Conservation (phyloP, 805 yeast genomes). For the Candida dajiaensis region DNA sequence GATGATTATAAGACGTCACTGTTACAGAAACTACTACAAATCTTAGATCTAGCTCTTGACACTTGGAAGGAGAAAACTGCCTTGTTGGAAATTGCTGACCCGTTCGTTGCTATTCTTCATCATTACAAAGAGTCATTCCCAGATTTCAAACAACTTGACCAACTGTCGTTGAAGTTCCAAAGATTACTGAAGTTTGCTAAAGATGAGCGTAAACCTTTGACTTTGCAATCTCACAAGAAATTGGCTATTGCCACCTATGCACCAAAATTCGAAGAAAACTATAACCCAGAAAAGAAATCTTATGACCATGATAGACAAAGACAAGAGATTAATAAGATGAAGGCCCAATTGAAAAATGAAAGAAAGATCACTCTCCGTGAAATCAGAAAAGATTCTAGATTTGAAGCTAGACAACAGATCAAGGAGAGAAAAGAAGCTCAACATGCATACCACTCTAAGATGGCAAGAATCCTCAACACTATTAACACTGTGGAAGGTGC, state of each 20-base stretch:
- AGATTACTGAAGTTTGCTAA: constrained; percentile 43
- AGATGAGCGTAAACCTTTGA: constrained; percentile 60
- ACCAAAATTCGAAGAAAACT: constrained; percentile 93
- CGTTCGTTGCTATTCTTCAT: constrained; percentile 39
- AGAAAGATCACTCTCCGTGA: constrained; percentile 84
- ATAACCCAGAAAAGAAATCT: constrained; percentile 91
- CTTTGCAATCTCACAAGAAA: constrained; percentile 78
- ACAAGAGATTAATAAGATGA: constrained; percentile 78
- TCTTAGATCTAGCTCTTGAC: constrained; percentile 27
- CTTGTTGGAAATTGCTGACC: constrained; percentile 49
- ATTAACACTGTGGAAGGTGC: constrained; percentile 94
- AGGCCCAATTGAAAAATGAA: constrained; percentile 85
- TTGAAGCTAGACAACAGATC: constrained; percentile 81
- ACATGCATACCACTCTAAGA: constrained; percentile 79
- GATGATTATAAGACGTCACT: constrained; percentile 17
- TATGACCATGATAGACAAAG: constrained; percentile 78
- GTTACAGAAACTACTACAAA: constrained; percentile 25
- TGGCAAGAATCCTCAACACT: constrained; percentile 80
- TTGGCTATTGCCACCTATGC: constrained; percentile 77
- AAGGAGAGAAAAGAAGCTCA: constrained; percentile 69
- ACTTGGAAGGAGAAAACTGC: constrained; percentile 63
- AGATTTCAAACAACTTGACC: constrained; percentile 26
- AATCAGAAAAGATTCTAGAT: constrained; percentile 81
- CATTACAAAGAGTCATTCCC: constrained; percentile 34
- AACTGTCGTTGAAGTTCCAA: constrained; percentile 37